Evolutionary conservation across 306 rosid genomes (phyloP).

Genomic region (Begonia masoniana): DNA sequence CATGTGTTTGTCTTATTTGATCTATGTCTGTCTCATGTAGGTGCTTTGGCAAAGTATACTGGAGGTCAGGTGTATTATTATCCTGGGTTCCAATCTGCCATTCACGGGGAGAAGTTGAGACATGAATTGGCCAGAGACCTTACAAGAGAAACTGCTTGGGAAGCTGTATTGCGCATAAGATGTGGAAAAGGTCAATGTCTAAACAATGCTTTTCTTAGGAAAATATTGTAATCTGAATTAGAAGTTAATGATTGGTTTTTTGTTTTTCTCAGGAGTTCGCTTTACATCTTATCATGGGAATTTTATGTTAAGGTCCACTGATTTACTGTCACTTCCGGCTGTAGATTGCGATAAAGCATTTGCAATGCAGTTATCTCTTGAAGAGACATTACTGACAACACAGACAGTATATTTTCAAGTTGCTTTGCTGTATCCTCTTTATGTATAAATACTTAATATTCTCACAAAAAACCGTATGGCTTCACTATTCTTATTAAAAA

Average conservation of each 20-base stretch:
- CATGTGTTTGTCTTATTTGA: not conserved
- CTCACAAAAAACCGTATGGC: no score
- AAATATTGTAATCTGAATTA: not conserved
- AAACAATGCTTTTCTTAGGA: conserved; percentile 1
- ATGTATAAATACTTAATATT: conserved; percentile 1
- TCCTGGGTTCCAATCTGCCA: conserved; percentile 67
- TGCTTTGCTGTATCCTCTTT: conserved; percentile 99
- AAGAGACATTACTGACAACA: conserved; percentile 81
- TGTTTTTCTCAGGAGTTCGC: conserved; percentile 64
- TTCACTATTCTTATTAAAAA: no score
- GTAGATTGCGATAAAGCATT: conserved; percentile 99
- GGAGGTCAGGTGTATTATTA: conserved; percentile 90
- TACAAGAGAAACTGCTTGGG: conserved; percentile 98
- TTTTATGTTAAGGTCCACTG: conserved; percentile 96
- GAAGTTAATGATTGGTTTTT: conserved; percentile 15
- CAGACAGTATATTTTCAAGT: conserved; percentile 95
- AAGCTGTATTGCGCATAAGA: conserved; percentile 95
- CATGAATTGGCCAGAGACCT: conserved; percentile 88
- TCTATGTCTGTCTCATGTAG: conserved; percentile 24
- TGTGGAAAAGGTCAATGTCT: conserved; percentile 78
- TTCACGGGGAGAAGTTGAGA: conserved; percentile 88
- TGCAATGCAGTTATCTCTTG: conserved; percentile 89
- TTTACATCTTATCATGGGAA: conserved; percentile 89
- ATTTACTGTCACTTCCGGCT: conserved; percentile 94
- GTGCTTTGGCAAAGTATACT: conserved; percentile 93